Base-by-base conservation (phyloP, 169 alveolate genomes). In the Theileria luwenshuni region DNA sequence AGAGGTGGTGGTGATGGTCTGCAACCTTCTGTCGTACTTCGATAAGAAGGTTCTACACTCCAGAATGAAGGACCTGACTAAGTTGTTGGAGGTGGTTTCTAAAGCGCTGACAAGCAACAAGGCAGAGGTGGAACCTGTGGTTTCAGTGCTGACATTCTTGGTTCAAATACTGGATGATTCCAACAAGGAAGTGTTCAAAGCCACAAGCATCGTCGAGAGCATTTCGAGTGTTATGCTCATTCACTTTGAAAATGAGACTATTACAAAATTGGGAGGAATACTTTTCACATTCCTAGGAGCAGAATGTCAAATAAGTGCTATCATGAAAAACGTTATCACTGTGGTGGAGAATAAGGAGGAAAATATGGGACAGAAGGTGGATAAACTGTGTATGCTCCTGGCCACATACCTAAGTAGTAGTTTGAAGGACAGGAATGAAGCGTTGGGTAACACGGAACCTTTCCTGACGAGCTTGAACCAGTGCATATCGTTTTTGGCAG, bases 211-310 rank as follows among this genome's bases (percentile, higher is more conserved):
- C 13, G 84, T 94, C 80, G 96, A 93, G 62, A 77, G 81, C 21
- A 90, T 94, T 70, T 86, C 95, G 52, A 93, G 91, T 54, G 93
- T 91, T 28, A 92, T 93, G 91, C 84, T 90, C 86, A 60, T 92
- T 30, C 96, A 92, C 67, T 73, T 74, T 60, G 96, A 91, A 43
- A 86, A 91, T 77, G 96, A 93, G 5, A 86, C 68, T 27, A 83
- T 94, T 25, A 86, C 93, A 0, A 62, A 72, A 21, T 80, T 86
- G 51, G 94, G 96, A 23, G 97, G 97, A n/a, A 90, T 90, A 54
- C 83, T 94, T 54, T 85, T 92, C 60, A 91, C 94, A 13, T 88
- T 88, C 69, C 84, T 93, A 87, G 97, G 97, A 21, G 97, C 97
- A 28, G 97, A 94, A 73, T 94, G 91, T 47, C 95, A 93, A 70